A percentile compares a stretch with the other conserved stretches of the same genome.
These are phyloP conservation scores for Lolium multiflorum DNA, from an alignment of 176 grass and related monocot genomes.

Conservation along the genomic window DNA sequence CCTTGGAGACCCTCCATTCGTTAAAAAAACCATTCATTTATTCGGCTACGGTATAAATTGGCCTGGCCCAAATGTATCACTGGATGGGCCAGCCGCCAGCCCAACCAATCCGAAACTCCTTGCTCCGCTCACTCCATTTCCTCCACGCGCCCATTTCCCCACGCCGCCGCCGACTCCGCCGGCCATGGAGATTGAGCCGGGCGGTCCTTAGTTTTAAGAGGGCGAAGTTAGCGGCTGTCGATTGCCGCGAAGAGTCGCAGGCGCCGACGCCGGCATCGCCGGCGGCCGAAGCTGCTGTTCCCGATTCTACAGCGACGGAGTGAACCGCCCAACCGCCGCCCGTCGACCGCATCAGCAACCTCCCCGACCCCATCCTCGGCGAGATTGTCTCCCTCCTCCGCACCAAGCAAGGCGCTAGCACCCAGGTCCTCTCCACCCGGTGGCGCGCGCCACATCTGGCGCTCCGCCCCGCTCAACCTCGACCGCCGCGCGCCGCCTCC, in stretches of 20 bases:
- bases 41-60: neutral
- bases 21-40: too few species aligned
- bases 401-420: neutral
- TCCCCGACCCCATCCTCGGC: too few species aligned
- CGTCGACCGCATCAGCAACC: too few species aligned
- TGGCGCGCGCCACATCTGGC: too few species aligned
- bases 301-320: neutral
- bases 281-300: neutral
- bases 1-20: too few species aligned
- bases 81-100: too few species aligned
- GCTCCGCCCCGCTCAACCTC: too few species aligned
- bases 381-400: conserved; percentile 13
- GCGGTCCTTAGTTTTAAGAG: neutral
- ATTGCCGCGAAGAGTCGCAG: neutral
- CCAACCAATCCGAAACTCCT: neutral
- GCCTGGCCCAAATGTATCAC: neutral
- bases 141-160: neutral
- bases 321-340: neutral
- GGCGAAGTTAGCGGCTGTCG: too few species aligned
- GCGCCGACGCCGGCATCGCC: neutral
- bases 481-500: neutral
- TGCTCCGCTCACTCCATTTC: neutral
- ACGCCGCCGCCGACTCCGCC: neutral
- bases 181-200: neutral
- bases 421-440: too few species aligned